These are phyloP conservation scores for Cicer arietinum DNA, from an alignment of 306 rosid genomes.

Conservation along the genomic window DNA sequence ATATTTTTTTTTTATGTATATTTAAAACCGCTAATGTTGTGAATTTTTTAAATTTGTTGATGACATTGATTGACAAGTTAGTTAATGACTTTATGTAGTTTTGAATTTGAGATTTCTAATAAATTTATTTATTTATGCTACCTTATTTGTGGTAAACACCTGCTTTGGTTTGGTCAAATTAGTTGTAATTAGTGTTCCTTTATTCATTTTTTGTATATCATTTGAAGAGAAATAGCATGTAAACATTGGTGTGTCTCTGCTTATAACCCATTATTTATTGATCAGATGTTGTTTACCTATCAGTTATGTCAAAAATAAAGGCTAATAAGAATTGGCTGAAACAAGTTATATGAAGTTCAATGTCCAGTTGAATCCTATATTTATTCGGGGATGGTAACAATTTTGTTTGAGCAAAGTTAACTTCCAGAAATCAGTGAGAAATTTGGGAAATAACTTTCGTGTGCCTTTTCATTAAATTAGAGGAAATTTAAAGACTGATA, in stretches of 20 bases:
- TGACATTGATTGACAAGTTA: neutral
- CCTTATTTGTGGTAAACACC: neutral
- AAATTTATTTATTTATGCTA: neutral
- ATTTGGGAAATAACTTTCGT: neutral
- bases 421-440: neutral
- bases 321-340: neutral
- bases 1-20: neutral
- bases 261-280: neutral
- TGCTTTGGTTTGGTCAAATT: slow-evolving; percentile 13
- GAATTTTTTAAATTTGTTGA: neutral
- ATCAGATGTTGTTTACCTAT: neutral
- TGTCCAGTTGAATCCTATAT: neutral
- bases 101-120: slow-evolving; percentile 8
- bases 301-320: neutral
- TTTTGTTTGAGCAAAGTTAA: slow-evolving; percentile 14
- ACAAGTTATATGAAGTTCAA: slow-evolving; percentile 13
- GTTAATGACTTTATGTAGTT: neutral
- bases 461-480: neutral
- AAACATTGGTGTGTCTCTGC: neutral
- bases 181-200: neutral
- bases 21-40: neutral
- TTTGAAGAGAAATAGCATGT: slow-evolving; percentile 6
- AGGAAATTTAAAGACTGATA: neutral
- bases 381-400: neutral
- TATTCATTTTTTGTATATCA: neutral